Conservation (phyloP, 169 alveolate genomes). For the Theileria sp. region DNA sequence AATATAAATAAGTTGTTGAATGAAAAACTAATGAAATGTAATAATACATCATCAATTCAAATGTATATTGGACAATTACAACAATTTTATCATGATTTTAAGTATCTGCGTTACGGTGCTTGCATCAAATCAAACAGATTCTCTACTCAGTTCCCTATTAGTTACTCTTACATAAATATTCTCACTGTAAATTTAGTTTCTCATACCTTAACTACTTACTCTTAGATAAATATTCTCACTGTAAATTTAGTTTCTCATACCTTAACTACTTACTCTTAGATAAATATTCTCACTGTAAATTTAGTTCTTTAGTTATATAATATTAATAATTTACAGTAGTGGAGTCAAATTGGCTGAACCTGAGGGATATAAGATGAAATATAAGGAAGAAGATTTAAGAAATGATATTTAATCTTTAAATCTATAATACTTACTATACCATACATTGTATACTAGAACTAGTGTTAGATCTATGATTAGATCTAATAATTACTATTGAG, state of each 20-base stretch:
- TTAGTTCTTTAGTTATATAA: too few relatives aligned
- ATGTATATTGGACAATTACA: slow-evolving; percentile 51
- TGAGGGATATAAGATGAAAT: slow-evolving; percentile 48
- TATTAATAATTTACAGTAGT: slow-evolving; percentile 12
- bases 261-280: too few relatives aligned
- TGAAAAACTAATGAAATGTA: background rate
- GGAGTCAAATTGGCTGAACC: slow-evolving; percentile 29
- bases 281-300: too few relatives aligned
- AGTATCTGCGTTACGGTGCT: slow-evolving; percentile 12
- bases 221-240: too few relatives aligned
- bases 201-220: too few relatives aligned
- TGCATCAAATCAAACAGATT: background rate
- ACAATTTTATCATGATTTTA: slow-evolving; percentile 38
- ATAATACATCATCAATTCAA: slow-evolving; percentile 11
- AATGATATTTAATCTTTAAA: slow-evolving; percentile 9
- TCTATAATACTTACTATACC: too few relatives aligned
- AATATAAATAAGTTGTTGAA: background rate
- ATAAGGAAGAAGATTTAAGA: slow-evolving; percentile 49
- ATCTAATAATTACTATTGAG: background rate
- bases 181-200: too few relatives aligned
- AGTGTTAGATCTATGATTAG: background rate
- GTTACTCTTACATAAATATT: too few relatives aligned
- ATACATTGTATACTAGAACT: too few relatives aligned
- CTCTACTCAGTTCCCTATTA: too few relatives aligned
- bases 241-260: too few relatives aligned